These are phyloP conservation scores for Epichloe typhina DNA, from an alignment of 2,329 filamentous ascomycete species.

Conservation along the genomic window DNA sequence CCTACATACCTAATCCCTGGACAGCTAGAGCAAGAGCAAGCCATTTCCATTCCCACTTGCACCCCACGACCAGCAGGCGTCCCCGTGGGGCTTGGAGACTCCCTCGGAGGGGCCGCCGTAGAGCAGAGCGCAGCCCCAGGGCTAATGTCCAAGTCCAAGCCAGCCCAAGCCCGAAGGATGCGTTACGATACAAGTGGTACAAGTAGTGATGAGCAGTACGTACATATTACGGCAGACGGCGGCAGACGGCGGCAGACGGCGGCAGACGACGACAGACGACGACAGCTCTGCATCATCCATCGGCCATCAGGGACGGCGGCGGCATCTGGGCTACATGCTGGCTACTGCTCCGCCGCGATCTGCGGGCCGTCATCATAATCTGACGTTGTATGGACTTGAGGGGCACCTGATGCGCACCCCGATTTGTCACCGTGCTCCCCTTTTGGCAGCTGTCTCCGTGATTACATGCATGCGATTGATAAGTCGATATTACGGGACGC, in stretches of 20 bases:
- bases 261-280: no score
- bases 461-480: no score
- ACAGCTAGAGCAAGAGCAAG: neutral
- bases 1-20: neutral
- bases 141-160: neutral
- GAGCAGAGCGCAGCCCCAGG: no score
- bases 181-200: neutral
- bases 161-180: neutral
- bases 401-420: no score
- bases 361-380: slow-evolving; percentile 3
- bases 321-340: neutral
- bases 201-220: no score
- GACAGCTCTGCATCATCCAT: neutral
- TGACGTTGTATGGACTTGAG: neutral
- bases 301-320: neutral
- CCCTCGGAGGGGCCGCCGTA: no score
- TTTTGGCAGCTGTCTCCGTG: no score
- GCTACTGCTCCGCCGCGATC: neutral
- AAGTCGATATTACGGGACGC: no score
- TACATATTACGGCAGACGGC: no score
- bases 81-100: no score
- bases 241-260: no score
- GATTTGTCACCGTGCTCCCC: no score
- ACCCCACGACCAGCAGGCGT: neutral
- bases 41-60: neutral